Percentiles rank a stretch among this genome's conserved stretches.
Evolutionary conservation across 148 eudicot genomes (phyloP).

Genomic region (Silene uniflora): DNA sequence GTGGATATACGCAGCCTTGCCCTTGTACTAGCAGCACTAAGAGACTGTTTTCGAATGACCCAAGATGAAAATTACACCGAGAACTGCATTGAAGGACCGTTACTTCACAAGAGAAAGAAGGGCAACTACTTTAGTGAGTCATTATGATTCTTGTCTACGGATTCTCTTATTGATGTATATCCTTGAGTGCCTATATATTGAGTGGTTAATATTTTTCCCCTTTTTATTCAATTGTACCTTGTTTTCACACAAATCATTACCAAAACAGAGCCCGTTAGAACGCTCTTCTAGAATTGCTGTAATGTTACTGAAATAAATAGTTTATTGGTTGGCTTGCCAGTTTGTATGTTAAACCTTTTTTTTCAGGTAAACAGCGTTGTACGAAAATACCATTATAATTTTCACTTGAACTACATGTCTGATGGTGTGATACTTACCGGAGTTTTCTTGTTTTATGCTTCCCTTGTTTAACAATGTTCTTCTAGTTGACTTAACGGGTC

Average conservation of each 20-base stretch:
- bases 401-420: background rate
- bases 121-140: too few relatives aligned
- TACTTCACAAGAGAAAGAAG: too few relatives aligned
- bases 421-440: background rate
- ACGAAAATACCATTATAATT: background rate
- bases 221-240: too few relatives aligned
- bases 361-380: background rate
- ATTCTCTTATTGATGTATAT: too few relatives aligned
- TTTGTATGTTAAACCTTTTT: background rate
- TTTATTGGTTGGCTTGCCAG: conserved; percentile 3
- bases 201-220: too few relatives aligned
- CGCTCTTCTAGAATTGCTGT: background rate
- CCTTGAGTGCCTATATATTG: too few relatives aligned
- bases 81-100: too few relatives aligned
- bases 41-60: too few relatives aligned
- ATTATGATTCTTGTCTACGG: too few relatives aligned
- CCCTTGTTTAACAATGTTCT: background rate
- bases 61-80: too few relatives aligned
- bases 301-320: background rate
- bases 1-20: too few relatives aligned
- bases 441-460: background rate
- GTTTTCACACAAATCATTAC: background rate
- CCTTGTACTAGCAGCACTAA: too few relatives aligned
- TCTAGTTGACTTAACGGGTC: background rate
- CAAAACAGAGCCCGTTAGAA: background rate